Conservation (phyloP, 2,329 filamentous ascomycete genomes). For the Colletotrichum scovillei region DNA sequence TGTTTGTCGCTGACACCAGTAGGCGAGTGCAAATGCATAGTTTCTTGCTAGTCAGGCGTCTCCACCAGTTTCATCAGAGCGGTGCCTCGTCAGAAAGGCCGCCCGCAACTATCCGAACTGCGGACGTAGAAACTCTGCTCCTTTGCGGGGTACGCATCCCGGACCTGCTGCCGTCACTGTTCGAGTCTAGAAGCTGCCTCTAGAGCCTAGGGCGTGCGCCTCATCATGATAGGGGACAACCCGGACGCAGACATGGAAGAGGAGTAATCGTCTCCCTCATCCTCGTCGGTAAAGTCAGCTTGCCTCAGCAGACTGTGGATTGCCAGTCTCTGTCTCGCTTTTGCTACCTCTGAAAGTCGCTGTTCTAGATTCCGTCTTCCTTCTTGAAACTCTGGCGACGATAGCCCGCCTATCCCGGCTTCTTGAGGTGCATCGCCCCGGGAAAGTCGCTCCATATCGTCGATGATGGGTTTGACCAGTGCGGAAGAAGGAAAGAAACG, state of each 20-base stretch:
- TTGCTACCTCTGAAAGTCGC: conserved; percentile 38
- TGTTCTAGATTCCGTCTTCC: conserved; percentile 14
- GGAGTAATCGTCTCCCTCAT: conserved; percentile 34
- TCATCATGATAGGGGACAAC: conserved; percentile 6
- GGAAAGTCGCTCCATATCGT: conserved; percentile 38
- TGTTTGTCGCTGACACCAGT: neutral
- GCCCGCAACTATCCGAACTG: neutral
- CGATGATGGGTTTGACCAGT: conserved; percentile 42
- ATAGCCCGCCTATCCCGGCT: conserved; percentile 36
- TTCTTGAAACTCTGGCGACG: conserved; percentile 19
- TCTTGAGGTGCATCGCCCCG: conserved; percentile 2
- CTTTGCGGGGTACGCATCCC: neutral
- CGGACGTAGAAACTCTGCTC: neutral
- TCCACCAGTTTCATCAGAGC: neutral
- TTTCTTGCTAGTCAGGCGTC: neutral
- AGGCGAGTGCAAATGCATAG: too few species aligned
- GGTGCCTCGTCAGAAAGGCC: neutral
- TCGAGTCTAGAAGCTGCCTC: neutral
- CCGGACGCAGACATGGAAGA: conserved; percentile 7
- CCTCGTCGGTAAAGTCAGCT: conserved; percentile 41
- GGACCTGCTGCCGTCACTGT: neutral
- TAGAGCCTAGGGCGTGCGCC: conserved; percentile 7
- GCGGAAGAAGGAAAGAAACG: conserved; percentile 42
- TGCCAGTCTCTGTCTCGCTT: conserved; percentile 39
- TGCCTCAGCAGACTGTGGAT: conserved; percentile 44